Base-by-base conservation (phyloP, 2,329 filamentous ascomycete genomes). In the Aspergillus cejpii region DNA sequence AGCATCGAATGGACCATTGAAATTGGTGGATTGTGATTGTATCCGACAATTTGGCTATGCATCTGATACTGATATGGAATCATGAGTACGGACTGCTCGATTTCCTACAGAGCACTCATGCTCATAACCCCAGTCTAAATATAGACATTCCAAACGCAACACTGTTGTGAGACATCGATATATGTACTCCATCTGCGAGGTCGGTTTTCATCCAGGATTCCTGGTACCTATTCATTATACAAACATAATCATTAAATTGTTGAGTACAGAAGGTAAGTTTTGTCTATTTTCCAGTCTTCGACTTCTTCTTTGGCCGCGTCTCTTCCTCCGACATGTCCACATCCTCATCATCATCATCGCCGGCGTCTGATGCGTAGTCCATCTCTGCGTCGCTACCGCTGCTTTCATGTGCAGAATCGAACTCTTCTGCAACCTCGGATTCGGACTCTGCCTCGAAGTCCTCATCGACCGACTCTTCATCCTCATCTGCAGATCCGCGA, bases 381-480 rank as follows among this genome's bases (percentile, higher is more conserved):
- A 77, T 83, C 34, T 73, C 80, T 55, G 74, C 80, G 40, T 83
- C 83, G 55, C 79, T 83, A 44, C 76, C 88, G 40, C 81, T 86
- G 62, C 88, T 95, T 63, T 94, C 87, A 62, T 96, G 91, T 37
- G 80, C 84, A 42, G 86, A 91, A 68, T 98, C 92, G 57, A 81
- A 98, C 64, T 98, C 94, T 68, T 98, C 92, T 1, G 91, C 92
- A 2, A 96, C 90, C 56, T 98, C 92, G 42, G 86, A 94, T 53
- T 98, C 92, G 11, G 85, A 90, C 50, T 94, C 88, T 5, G 85
- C 87, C 57, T 85, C 80, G 75, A 98, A 98, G 71, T 98, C 92
- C 66, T 98, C 92, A 58, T 98, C 92, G 6, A 90, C 82, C 48
- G 85, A 91, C 73, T 97, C 91, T 62, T 91, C 86, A 59, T 98